Percentiles rank a stretch among this genome's conserved stretches.
Conservation (phyloP, 2,329 filamentous ascomycete species). For the Scedosporium dehoogii region DNA sequence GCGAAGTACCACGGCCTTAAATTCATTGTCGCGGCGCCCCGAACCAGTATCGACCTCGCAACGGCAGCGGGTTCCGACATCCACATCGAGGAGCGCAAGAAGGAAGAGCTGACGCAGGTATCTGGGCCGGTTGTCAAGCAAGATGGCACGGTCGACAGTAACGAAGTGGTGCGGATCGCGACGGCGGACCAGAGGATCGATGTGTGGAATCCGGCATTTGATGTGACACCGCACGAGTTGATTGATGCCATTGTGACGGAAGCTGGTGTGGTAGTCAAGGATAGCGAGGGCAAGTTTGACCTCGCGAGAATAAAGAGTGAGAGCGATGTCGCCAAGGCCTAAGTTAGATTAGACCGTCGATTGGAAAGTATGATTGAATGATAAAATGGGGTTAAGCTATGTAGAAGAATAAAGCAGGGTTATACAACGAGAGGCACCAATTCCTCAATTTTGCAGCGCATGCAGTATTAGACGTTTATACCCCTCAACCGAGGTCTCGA, state of each 20-base stretch:
- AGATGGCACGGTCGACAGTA: slow-evolving; percentile 54
- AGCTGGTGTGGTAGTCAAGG: slow-evolving; percentile 75
- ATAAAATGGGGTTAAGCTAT: not conserved
- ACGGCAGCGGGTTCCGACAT: slow-evolving; percentile 73
- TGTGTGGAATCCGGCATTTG: slow-evolving; percentile 96
- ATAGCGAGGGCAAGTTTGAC: slow-evolving; percentile 57
- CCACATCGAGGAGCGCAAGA: slow-evolving; percentile 78
- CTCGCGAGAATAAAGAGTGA: slow-evolving; percentile 6
- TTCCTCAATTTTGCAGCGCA: slow-evolving; percentile 23
- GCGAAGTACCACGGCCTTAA: slow-evolving; percentile 82
- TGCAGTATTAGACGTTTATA: slow-evolving; percentile 63
- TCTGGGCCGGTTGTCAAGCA: slow-evolving; percentile 62
- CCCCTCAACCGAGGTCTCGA: slow-evolving; percentile 69
- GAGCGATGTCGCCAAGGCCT: slow-evolving; percentile 5
- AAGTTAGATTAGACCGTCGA: not conserved
- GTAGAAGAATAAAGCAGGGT: not conserved
- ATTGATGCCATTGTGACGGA: slow-evolving; percentile 96
- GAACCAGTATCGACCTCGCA: slow-evolving; percentile 82
- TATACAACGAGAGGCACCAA: not conserved
- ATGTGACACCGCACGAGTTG: slow-evolving; percentile 78
- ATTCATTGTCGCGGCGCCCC: slow-evolving; percentile 89
- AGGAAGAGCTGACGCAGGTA: slow-evolving; percentile 74
- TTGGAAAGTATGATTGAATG: not conserved
- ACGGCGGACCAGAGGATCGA: slow-evolving; percentile 69
- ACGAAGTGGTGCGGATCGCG: slow-evolving; percentile 59